Conservation (phyloP, 2,329 filamentous ascomycete species). For the Alternaria sp. region DNA sequence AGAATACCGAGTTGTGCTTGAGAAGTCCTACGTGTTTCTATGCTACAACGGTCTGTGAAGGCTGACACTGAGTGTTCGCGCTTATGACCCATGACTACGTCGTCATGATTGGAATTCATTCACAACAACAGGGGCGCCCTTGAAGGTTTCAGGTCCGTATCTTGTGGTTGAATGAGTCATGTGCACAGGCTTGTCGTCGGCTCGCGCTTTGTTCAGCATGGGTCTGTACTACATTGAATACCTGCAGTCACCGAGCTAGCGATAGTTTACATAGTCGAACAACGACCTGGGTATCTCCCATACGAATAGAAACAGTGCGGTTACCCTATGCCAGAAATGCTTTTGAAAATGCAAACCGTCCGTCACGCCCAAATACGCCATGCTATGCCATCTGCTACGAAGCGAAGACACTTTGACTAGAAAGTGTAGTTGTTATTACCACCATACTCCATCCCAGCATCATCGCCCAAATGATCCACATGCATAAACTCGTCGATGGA, state of each 20-base stretch:
- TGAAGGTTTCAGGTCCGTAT: not conserved
- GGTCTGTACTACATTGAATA: not conserved
- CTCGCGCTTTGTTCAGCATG: not conserved
- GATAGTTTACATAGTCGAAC: not conserved
- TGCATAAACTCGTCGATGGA: conserved; percentile 53
- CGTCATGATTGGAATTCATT: not conserved
- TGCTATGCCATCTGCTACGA: not conserved
- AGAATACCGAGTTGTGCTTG: not conserved
- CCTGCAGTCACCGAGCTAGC: not conserved
- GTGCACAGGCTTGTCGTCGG: not conserved
- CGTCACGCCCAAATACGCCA: not conserved
- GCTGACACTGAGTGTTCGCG: not conserved
- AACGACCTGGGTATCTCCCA: not conserved
- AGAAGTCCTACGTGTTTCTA: not conserved
- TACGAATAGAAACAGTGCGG: not conserved
- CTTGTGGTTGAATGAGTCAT: not conserved
- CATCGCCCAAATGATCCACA: conserved; percentile 45
- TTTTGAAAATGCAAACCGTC: not conserved
- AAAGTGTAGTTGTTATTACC: conserved; percentile 1
- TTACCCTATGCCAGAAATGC: not conserved
- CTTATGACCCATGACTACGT: not conserved
- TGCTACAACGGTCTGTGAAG: not conserved
- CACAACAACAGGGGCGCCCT: not conserved
- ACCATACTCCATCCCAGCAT: conserved; percentile 22
- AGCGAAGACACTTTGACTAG: not conserved